Evolutionary conservation across 306 rosid species (phyloP).

Genomic region (Vicia sativa): DNA sequence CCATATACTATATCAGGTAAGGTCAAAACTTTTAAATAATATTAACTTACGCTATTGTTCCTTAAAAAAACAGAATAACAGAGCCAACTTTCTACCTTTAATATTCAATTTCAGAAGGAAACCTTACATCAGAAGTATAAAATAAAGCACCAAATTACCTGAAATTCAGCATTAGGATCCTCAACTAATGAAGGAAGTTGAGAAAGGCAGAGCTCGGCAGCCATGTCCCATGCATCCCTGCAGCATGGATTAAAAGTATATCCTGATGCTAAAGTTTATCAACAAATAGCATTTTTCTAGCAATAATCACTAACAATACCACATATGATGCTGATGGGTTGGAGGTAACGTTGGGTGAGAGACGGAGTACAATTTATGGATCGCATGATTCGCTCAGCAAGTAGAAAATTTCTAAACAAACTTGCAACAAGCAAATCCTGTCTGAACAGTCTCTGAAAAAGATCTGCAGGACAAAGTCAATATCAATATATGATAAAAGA

Average conservation of each 20-base stretch:
- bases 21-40: constrained; percentile 26
- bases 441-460: constrained; percentile 93
- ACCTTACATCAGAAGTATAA: constrained; percentile 10
- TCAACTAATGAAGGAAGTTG: constrained; percentile 90
- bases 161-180: constrained; percentile 86
- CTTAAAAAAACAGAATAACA: neutral
- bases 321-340: constrained; percentile 99
- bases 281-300: constrained; percentile 31
- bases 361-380: constrained; percentile 93
- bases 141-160: constrained; percentile 51
- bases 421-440: constrained; percentile 97
- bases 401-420: constrained; percentile 88
- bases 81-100: constrained; percentile 2
- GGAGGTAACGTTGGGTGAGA: constrained; percentile 90
- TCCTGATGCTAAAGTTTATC: constrained; percentile 28
- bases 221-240: constrained; percentile 99
- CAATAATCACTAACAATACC: constrained; percentile 57
- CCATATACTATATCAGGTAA: constrained; percentile 20
- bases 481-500: constrained; percentile 18
- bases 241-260: constrained; percentile 37
- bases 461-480: constrained; percentile 62
- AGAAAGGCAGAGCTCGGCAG: constrained; percentile 98
- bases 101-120: constrained; percentile 32
- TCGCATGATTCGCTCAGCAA: constrained; percentile 98
- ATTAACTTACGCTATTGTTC: neutral